Evolutionary conservation across 2,329 filamentous ascomycete genomes (phyloP), one percentile per base, ranked within the genome.

Genomic region (Stachybotrys elegans): DNA sequence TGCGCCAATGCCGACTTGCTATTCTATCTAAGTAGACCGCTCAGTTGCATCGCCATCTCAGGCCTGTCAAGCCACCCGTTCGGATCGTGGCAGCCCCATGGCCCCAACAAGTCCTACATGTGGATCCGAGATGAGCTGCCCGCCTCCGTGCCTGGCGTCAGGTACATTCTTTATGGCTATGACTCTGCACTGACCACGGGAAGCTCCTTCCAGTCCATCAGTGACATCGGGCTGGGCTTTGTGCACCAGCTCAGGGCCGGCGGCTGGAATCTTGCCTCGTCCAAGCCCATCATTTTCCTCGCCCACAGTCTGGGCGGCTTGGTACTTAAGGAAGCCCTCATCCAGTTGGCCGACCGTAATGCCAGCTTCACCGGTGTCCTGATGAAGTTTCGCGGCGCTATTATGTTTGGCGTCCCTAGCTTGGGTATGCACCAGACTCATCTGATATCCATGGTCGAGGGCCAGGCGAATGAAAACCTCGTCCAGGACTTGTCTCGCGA

Each of bases 81-180:
- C 22, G 42, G 44, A 19, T 47, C 47, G 11, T 49, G 47, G 47
- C 44, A 47, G 17, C 44, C 44, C 8, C 32, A 21, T 7, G 42
- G 29, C 16, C 14, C 16, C 1, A 35, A 49, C 14, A 47, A 49
- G 12, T 44, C 39, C 0, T 49, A 40, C 27, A 43, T 45, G 42
- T 49, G 47, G 47, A 41, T 49, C n/a, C 25, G 47, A n/a, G 47
- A 49, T 14, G 7, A 13, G 3, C 36, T 49, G 3, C 45, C 47
- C 1, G 1, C 11, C 6, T 21, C 27, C 2, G 19, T 45, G 1
- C 31, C 35, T 0, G 21, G 23, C 13, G 27, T 49, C 5, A 32
- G 20, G 31, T 32, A 40, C 7, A 39, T 49, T 12, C 31, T 47
- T 4, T 49, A 44, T n/a, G 47, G 44, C 13, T 47, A 49, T 16